Conservation (phyloP, 179 eudicot species). For the Pouteria campechiana region DNA sequence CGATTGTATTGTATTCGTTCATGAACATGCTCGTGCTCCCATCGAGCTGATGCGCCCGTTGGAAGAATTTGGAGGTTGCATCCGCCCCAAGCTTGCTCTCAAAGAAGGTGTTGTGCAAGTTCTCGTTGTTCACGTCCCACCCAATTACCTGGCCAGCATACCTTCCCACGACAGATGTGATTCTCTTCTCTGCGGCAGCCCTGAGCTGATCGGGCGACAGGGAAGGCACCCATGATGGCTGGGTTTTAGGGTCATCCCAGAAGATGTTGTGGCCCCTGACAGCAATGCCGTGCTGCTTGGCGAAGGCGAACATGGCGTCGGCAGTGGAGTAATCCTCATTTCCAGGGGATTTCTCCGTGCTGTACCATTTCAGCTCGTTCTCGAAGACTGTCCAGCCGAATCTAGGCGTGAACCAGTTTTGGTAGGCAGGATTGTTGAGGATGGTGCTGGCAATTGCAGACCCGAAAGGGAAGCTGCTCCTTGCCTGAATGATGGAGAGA, state of each 20-base stretch:
- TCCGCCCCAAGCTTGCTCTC: conserved; percentile 24
- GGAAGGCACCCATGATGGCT: conserved; percentile 26
- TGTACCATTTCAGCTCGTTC: conserved; percentile 68
- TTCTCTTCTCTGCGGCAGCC: conserved; percentile 20
- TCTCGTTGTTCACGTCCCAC: conserved; percentile 78
- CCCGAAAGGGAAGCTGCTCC: conserved; percentile 35
- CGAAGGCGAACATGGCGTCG: conserved; percentile 37
- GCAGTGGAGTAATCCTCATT: conserved; percentile 35
- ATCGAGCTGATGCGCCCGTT: conserved; percentile 13
- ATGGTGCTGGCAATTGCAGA: conserved; percentile 39
- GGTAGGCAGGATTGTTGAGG: conserved; percentile 32
- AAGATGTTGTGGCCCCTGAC: conserved; percentile 66
- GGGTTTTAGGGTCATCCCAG: conserved; percentile 44
- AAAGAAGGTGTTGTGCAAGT: conserved; percentile 33
- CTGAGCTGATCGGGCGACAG: conserved; percentile 20
- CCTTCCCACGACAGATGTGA: conserved; percentile 21
- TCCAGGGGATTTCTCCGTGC: conserved; percentile 27
- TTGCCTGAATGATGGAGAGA: conserved; percentile 15
- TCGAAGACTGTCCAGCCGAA: conserved; percentile 46
- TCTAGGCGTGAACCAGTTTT: conserved; percentile 43
- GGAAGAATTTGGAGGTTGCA: conserved; percentile 11
- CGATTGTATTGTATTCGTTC: conserved; percentile 61
- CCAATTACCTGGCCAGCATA: conserved; percentile 35
- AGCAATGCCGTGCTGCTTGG: conserved; percentile 10
- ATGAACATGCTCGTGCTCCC: conserved; percentile 19